Percentiles rank a stretch among this genome's conserved stretches.
These are phyloP conservation scores for Phtheirospermum japonicum DNA, from an alignment of 257 asterid species.

Conservation along the genomic window DNA sequence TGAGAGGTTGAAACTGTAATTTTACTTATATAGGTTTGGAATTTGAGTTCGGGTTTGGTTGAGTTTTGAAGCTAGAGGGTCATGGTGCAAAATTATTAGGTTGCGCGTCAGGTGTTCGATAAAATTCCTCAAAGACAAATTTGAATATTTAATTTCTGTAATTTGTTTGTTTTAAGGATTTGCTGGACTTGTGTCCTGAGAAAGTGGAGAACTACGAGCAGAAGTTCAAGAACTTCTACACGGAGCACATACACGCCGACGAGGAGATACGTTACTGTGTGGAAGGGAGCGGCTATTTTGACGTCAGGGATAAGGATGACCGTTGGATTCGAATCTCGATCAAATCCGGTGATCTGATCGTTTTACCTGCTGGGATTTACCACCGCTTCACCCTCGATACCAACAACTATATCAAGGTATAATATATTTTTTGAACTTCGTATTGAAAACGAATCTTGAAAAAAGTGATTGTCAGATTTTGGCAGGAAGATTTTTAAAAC, in stretches of 20 bases:
- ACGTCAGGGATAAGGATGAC: constrained; percentile 65
- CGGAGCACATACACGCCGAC: constrained; percentile 77
- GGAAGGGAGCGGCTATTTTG: constrained; percentile 59
- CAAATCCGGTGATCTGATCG: constrained; percentile 72
- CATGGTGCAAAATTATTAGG: too few relatives aligned
- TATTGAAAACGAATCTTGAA: not conserved
- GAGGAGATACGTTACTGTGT: constrained; percentile 87
- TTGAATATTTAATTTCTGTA: too few relatives aligned
- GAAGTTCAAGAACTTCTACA: constrained; percentile 74
- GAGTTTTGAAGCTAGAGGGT: too few relatives aligned
- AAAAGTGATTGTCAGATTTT: not conserved
- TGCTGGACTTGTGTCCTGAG: constrained; percentile 80
- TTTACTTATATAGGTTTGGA: too few relatives aligned
- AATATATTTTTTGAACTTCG: not conserved
- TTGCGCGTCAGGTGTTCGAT: not conserved
- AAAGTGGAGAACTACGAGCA: constrained; percentile 73
- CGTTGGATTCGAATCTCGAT: constrained; percentile 80
- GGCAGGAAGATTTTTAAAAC: too few relatives aligned
- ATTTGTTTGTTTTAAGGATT: constrained; percentile 48
- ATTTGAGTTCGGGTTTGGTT: too few relatives aligned
- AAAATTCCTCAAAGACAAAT: not conserved
- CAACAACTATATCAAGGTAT: constrained; percentile 66
- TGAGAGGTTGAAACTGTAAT: too few relatives aligned
- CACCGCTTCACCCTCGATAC: constrained; percentile 83
- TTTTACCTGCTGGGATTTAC: constrained; percentile 87